A percentile compares a stretch with the other conserved stretches of the same genome.
Evolutionary conservation across 2,329 filamentous ascomycete genomes (phyloP).

Genomic region (Talaromyces sp.): DNA sequence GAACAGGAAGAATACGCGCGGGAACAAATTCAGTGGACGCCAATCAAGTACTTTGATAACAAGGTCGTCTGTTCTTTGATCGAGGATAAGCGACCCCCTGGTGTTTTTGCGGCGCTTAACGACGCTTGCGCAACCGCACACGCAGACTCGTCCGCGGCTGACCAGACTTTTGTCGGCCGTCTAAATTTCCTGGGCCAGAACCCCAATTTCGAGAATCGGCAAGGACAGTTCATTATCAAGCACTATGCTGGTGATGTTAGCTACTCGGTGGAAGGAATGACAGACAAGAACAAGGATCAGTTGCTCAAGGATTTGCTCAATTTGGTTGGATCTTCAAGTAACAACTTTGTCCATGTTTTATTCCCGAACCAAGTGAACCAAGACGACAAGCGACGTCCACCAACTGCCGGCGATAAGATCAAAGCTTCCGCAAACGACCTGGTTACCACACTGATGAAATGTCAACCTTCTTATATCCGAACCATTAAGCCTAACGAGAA

Average conservation of each 20-base stretch:
- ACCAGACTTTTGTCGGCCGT: slow-evolving; percentile 92
- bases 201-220: slow-evolving; percentile 83
- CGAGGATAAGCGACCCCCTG: slow-evolving; percentile 83
- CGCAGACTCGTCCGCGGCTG: slow-evolving; percentile 88
- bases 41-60: slow-evolving; percentile 99
- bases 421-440: slow-evolving; percentile 91
- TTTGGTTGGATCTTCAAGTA: slow-evolving; percentile 78
- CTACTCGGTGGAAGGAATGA: slow-evolving; percentile 94
- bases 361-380: slow-evolving; percentile 94
- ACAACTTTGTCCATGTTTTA: slow-evolving; percentile 79
- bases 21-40: slow-evolving; percentile 97
- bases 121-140: slow-evolving; percentile 98
- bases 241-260: slow-evolving; percentile 97
- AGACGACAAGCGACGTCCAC: slow-evolving; percentile 90
- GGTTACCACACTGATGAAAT: slow-evolving; percentile 94
- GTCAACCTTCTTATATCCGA: slow-evolving; percentile 94
- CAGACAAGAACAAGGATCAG: slow-evolving; percentile 99
- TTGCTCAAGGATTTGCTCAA: slow-evolving; percentile 90
- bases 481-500: slow-evolving; percentile 99
- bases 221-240: slow-evolving; percentile 97
- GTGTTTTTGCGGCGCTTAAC: slow-evolving; percentile 93
- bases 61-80: slow-evolving; percentile 98
- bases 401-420: slow-evolving; percentile 94
- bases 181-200: slow-evolving; percentile 85
- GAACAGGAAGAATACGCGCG: slow-evolving; percentile 96